A percentile compares a stretch with the other conserved stretches of the same genome.
Evolutionary conservation across 768 basidiomycete species (phyloP).

Genomic region (Dentipellis sp.): DNA sequence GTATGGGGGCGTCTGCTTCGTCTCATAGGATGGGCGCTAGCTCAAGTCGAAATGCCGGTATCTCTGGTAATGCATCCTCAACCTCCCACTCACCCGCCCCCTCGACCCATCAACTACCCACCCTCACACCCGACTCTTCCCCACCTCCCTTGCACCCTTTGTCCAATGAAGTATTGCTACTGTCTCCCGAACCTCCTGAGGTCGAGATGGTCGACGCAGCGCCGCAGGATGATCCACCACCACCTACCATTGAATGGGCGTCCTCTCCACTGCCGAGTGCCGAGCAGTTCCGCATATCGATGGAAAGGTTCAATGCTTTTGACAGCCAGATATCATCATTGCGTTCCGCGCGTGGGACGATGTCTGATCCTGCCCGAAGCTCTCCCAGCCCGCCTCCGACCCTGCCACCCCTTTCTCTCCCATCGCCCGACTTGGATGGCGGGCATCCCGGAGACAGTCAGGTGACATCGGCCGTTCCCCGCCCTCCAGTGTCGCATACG

Average conservation of each 20-base stretch:
- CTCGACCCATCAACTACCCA: neutral
- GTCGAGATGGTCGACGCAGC: neutral
- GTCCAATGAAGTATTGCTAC: neutral
- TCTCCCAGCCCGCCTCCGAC: conserved; percentile 4
- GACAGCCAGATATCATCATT: conserved; percentile 15
- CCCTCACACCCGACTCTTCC: neutral
- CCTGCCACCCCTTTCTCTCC: conserved; percentile 13
- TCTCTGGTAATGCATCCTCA: neutral
- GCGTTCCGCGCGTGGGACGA: neutral
- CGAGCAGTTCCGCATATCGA: conserved; percentile 14
- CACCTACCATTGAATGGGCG: conserved; percentile 1
- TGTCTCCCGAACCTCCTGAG: neutral
- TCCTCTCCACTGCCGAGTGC: neutral
- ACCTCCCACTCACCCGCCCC: neutral
- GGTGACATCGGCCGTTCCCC: neutral
- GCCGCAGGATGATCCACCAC: neutral
- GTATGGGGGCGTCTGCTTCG: conserved; percentile 4
- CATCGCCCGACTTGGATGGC: conserved; percentile 5
- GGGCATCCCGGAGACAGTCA: neutral
- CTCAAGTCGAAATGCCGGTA: neutral
- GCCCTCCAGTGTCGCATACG: neutral
- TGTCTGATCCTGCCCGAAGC: conserved; percentile 3
- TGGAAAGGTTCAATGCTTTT: conserved; percentile 15
- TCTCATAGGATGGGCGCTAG: conserved; percentile 1
- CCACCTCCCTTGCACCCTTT: neutral